These are phyloP conservation scores for Geotrichum candidum DNA, from an alignment of 1,139 yeast species.

Conservation along the genomic window DNA sequence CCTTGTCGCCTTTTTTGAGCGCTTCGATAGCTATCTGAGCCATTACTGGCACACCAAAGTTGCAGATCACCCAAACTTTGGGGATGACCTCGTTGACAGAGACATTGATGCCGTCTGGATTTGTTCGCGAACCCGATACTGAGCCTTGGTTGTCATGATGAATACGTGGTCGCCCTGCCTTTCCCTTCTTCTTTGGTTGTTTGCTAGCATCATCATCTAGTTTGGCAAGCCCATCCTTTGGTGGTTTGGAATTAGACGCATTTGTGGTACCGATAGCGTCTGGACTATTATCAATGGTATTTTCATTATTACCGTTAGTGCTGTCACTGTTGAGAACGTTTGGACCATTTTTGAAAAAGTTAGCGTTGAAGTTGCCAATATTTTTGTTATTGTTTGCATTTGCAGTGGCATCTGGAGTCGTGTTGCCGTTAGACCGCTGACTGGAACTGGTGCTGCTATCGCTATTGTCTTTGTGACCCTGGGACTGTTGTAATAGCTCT, in stretches of 20 bases:
- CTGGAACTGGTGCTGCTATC: not conserved
- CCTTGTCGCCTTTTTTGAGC: constrained; percentile 23
- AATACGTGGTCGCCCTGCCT: constrained; percentile 9
- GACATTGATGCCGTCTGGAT: not conserved
- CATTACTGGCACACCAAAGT: constrained; percentile 22
- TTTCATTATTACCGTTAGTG: too few species aligned
- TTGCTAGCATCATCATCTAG: not conserved
- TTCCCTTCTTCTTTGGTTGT: not conserved
- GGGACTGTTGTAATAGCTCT: not conserved
- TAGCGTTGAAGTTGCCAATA: not conserved
- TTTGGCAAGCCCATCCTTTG: not conserved
- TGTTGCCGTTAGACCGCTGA: not conserved
- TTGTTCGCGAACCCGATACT: not conserved
- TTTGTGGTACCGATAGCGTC: too few species aligned
- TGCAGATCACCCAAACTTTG: constrained; percentile 26
- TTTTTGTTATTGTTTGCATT: not conserved
- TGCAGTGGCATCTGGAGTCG: not conserved
- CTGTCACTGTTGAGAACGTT: too few species aligned
- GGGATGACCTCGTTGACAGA: constrained; percentile 18
- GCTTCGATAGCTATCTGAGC: constrained; percentile 22
- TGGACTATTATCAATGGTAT: too few species aligned
- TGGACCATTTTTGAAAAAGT: too few species aligned
- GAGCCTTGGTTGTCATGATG: constrained; percentile 2
- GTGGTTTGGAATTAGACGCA: not conserved
- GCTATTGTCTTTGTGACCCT: not conserved